A percentile compares a stretch with the other conserved stretches of the same genome.
These are phyloP conservation scores for Crataegus laevigata DNA, from an alignment of 306 rosid species.

Conservation along the genomic window DNA sequence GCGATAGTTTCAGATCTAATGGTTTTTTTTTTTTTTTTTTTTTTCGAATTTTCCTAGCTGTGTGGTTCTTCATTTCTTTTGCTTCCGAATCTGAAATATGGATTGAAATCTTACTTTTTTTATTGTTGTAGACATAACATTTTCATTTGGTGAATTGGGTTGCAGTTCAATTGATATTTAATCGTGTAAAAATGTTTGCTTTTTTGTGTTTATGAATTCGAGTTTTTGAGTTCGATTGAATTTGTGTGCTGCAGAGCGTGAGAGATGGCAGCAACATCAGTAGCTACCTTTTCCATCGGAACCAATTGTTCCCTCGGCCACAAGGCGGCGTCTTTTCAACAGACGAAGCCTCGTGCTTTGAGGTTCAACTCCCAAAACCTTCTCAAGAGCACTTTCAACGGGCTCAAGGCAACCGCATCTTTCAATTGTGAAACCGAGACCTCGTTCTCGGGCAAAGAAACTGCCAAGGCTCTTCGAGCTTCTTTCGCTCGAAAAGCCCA, in stretches of 20 bases:
- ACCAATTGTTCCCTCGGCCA: slow-evolving; percentile 34
- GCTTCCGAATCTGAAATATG: background rate
- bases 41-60: background rate
- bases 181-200: background rate
- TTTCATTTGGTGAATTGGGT: background rate
- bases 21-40: no score
- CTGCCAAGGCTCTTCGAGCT: slow-evolving; percentile 38
- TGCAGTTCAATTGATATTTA: background rate
- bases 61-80: background rate
- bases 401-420: slow-evolving; percentile 54
- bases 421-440: slow-evolving; percentile 36
- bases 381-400: slow-evolving; percentile 49
- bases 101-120: background rate
- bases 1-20: background rate
- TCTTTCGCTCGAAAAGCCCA: slow-evolving; percentile 50
- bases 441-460: slow-evolving; percentile 56
- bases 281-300: slow-evolving; percentile 54
- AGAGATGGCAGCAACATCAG: slow-evolving; percentile 73
- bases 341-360: slow-evolving; percentile 40
- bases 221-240: background rate
- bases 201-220: background rate
- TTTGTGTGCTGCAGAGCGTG: slow-evolving; percentile 20
- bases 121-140: background rate
- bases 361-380: slow-evolving; percentile 43
- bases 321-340: slow-evolving; percentile 43